Base-by-base conservation (phyloP, 139 green algal species). In the Tetradesmus lagerheimii region DNA sequence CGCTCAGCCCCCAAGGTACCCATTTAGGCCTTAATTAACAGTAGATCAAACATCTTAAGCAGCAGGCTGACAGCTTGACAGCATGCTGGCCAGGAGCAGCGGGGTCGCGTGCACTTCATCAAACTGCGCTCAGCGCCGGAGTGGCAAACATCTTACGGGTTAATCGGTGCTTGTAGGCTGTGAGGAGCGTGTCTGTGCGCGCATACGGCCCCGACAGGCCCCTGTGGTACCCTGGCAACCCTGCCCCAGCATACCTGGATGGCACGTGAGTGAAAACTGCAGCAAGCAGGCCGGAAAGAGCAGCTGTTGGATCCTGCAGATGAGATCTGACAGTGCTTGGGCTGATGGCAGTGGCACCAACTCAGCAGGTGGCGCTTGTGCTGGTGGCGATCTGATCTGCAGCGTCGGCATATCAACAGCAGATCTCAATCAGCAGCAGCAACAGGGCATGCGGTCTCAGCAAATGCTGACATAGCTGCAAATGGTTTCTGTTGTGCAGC, bases 211-310 rank as follows among this genome's bases (percentile, higher is more conserved):
- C 85, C 15, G 45, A 86, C 85, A 83, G 93, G 34, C 90, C 89
- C 0, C 71, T 92, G 18, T 96, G 93, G 93, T 93, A 92, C 90
- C 94, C 94, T 11, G 94, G 93, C 31, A 92, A 90, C 80, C 85
- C 87, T 2, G 35, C 90, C 5, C 93, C 94, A 37, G 83, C 83
- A 16, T 80, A 94, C 91, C 94, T 97, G 78, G 91, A 97, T n/a
- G 94, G 94, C 85, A 78, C 57, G 88, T 87, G 39, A 91, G 88
- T 91, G 39, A 35, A 23, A n/a, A 31, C 23, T 38, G 31, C 20
- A 39, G 80, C 41, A n/a, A 18, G 27, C 37, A 85, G 43, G 15
- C 29, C 38, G 80, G 23, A 43, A 41, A 41, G 37, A 82, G 37
- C 15, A 16, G 71, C 38, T 64, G 37, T 83, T 11, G 35, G 31